These are phyloP conservation scores for Taphrina sp. DNA, from an alignment of 1,139 yeast genomes.

Conservation along the genomic window DNA sequence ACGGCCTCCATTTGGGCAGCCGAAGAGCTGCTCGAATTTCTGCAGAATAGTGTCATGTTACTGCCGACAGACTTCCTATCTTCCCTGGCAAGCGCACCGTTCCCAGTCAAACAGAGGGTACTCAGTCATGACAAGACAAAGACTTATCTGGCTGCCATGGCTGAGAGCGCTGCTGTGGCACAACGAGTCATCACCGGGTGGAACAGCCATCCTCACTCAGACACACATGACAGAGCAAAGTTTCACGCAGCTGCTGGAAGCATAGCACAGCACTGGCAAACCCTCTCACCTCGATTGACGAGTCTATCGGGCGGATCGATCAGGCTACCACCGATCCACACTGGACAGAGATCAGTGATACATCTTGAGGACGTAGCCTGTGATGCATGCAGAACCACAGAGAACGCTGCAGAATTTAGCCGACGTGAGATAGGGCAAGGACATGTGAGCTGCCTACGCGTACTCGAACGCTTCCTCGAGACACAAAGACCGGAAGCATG, in stretches of 20 bases:
- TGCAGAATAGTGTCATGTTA: conserved; percentile 34
- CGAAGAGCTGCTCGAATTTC: conserved; percentile 33
- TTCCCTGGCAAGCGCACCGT: conserved; percentile 36
- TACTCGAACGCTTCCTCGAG: no score
- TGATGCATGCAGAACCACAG: no score
- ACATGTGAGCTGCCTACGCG: no score
- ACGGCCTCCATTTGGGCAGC: conserved; percentile 29
- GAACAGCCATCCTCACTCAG: no score
- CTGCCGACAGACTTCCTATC: conserved; percentile 36
- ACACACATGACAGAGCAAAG: no score
- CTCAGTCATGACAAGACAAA: conserved; percentile 34
- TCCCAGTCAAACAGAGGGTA: conserved; percentile 36
- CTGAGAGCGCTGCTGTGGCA: conserved; percentile 34
- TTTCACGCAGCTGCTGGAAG: neutral
- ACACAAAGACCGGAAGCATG: no score
- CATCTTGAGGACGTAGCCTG: no score
- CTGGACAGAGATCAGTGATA: no score
- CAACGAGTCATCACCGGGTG: conserved; percentile 37
- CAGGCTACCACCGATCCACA: no score
- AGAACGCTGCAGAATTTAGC: neutral
- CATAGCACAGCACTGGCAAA: conserved; percentile 4
- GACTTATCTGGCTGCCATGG: conserved; percentile 34
- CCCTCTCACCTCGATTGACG: conserved; percentile 16
- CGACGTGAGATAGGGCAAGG: neutral
- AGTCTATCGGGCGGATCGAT: conserved; percentile 5